Base-by-base conservation (phyloP, 257 asterid species). In the Solanum verrucosum region DNA sequence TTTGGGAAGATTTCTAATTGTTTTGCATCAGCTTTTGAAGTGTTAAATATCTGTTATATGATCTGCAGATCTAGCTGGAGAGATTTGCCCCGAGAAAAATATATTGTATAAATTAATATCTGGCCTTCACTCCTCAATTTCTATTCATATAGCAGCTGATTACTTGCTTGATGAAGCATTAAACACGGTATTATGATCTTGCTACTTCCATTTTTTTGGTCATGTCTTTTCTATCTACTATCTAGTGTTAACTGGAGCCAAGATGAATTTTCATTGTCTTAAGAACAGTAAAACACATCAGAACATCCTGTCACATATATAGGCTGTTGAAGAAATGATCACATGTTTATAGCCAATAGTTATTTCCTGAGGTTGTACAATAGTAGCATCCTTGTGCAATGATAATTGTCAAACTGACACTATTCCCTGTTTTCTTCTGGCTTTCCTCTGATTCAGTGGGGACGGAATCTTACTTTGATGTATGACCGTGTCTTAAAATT, bases 81-180 rank as follows among this genome's bases (percentile, higher is more conserved):
- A 95, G 90, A 46, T 52, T 56, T 94, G 96, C 89, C 94, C 91
- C 78, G 96, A 95, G 92, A 94, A 92, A 87, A 93, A 93, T 89
- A 90, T 92, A 60, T 63, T 94, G 83, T 93, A 93, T 92, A 95
- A 94, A 92, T 91, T 95, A 90, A 92, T 94, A 86, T 95, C 98
- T 87, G 97, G 98, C 77, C 94, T 95, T 60, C 98, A 95, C 90
- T 94, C 97, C 38, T 95, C 98, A 84, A 95, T 95, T 84, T 93
- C 96, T 59, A 87, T 94, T 90, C 98, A 93, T 87, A 94, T 94
- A 14, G 96, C 95, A 33, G 92, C 92, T 74, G 95, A 93, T 14
- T 95, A 94, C 91, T 92, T 92, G 68, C 92, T 95, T 65, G 96
- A 95, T 84, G 96, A 93, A 90, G 90, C 87, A 91, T 23, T 10